Base-by-base conservation (phyloP, 1,284 basidiomycete genomes). In the Filobasidium uniguttulatum region DNA sequence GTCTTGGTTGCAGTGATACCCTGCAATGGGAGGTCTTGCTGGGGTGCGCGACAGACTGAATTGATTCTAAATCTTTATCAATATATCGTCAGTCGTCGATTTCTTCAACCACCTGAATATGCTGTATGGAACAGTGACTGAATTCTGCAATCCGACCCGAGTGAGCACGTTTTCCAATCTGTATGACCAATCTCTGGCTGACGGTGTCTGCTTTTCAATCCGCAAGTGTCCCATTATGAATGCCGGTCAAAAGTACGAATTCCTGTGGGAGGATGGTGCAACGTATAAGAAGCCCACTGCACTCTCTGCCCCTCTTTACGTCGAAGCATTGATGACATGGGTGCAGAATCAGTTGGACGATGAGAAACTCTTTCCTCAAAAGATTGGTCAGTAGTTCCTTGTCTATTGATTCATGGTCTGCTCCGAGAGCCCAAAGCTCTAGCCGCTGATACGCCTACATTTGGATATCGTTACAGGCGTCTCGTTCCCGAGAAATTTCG, bases 211-310 rank as follows among this genome's bases (percentile, higher is more conserved):
- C 23, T 8, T n/a, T 15, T 58, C n/a, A n/a, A n/a, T n/a, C n/a
- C n/a, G n/a, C n/a, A n/a, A 93, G 83, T 99, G 94, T 65, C 89
- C 90, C 5, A 84, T 96, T 58, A 99, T 99, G 94, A 94, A 90
- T 63, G 93, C 94, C 6, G 94, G 94, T 9, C 88, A 91, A 58
- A 80, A 93, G 83, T 93, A 89, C 66, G 94, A 99, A 68, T 99
- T 97, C 69, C 81, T 96, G 26, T 99, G 94, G 93, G 93, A 98
- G 68, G 94, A 97, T 62, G 88, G 89, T 15, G 76, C 81, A 48
- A 83, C 79, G 57, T 93, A 83, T 75, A 90, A 85, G 70, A 82
- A 81, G 55, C 89, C 89, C n/a, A 89, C 89, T 3, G 91, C 91
- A 63, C 78, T 96, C 20, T 80, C 86, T 3, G 91, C 90, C 0